Evolutionary conservation across 176 grass and related monocot species (phyloP).

Genomic region (Oryza brachyantha): DNA sequence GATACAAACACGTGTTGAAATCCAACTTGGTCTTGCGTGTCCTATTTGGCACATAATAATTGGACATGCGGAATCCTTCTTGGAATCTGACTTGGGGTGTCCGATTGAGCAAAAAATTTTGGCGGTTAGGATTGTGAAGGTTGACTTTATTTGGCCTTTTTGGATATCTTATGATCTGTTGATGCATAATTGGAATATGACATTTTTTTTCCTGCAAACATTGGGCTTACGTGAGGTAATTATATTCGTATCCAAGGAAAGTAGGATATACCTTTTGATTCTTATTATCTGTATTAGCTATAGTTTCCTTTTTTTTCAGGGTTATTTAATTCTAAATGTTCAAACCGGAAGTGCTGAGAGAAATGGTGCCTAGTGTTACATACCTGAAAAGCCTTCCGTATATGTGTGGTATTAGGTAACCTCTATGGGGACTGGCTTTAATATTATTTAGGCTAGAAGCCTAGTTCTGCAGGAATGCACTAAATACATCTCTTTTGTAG

Average conservation of each 20-base stretch:
- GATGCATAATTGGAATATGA: not conserved
- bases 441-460: constrained; percentile 4
- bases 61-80: too few relatives aligned
- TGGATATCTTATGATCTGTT: not conserved
- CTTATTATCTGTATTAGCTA: not conserved
- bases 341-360: not conserved
- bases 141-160: constrained; percentile 3
- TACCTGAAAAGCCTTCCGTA: not conserved
- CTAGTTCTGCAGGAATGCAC: constrained; percentile 10
- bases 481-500: constrained; percentile 7
- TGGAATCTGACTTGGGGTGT: too few relatives aligned
- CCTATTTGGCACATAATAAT: too few relatives aligned
- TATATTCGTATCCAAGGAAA: not conserved
- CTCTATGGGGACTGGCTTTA: not conserved
- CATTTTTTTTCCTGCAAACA: constrained; percentile 5
- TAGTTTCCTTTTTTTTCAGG: not conserved
- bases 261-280: not conserved
- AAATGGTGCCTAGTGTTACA: not conserved
- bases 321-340: not conserved
- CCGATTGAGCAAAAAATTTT: too few relatives aligned
- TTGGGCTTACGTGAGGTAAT: not conserved
- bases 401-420: not conserved
- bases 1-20: too few relatives aligned
- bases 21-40: too few relatives aligned
- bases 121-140: constrained; percentile 4